Evolutionary conservation across 164 flowering plant genomes (phyloP).

Genomic region (Liriodendron chinense): DNA sequence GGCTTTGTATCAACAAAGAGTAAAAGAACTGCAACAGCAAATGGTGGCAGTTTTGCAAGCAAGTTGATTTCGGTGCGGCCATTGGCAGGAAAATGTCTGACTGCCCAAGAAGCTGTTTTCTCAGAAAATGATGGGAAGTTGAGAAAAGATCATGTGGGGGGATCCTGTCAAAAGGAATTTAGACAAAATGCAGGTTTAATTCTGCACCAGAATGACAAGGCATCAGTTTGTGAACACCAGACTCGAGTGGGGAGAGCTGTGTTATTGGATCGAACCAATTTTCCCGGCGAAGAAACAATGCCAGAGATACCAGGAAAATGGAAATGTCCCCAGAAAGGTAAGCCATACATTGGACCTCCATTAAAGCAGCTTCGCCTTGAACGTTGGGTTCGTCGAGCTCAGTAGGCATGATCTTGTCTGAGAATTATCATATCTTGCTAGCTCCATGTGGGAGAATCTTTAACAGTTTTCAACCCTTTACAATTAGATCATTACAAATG

Average conservation of each 20-base stretch:
- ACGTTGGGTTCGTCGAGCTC: conserved; percentile 51
- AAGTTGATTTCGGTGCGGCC: not conserved
- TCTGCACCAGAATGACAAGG: conserved; percentile 1
- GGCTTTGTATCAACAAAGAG: conserved; percentile 51
- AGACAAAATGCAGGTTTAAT: not conserved
- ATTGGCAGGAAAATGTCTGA: not conserved
- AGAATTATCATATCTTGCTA: not conserved
- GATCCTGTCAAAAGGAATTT: not conserved
- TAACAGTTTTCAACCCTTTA: too few relatives aligned
- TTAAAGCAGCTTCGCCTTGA: conserved; percentile 78
- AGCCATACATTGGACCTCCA: conserved; percentile 62
- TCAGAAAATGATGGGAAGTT: conserved; percentile 1
- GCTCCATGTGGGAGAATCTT: not conserved
- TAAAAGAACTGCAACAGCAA: conserved; percentile 11
- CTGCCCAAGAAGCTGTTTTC: not conserved
- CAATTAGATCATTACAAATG: too few relatives aligned
- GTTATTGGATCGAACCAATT: conserved; percentile 42
- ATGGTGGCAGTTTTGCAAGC: conserved; percentile 8
- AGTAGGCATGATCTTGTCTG: not conserved
- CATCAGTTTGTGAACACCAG: not conserved
- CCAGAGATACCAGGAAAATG: conserved; percentile 55
- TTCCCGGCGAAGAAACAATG: conserved; percentile 5
- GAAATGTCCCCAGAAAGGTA: conserved; percentile 67
- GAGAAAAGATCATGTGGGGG: not conserved
- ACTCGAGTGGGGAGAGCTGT: conserved; percentile 19